phyloP scores from a whole-genome alignment of 23 red algal species.

The Gracilariopsis chorda region DNA sequence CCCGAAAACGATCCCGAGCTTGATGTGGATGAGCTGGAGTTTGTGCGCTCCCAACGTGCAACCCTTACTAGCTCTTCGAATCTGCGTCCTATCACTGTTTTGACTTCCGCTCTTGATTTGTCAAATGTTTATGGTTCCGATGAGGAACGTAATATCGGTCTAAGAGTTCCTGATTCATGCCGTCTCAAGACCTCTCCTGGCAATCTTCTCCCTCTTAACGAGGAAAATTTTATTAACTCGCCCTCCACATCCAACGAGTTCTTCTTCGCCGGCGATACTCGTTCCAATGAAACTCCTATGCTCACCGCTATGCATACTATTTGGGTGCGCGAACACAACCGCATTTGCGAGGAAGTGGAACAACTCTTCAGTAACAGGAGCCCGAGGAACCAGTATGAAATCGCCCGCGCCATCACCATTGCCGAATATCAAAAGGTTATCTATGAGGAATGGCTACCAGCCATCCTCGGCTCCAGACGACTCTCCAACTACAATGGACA shows the following conservation, averaged over 20 bases:
- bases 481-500: constrained; percentile 22
- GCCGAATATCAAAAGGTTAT: constrained; percentile 60
- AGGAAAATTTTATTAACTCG: background rate
- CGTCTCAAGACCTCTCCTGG: constrained; percentile 2
- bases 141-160: background rate
- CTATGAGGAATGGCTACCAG: constrained; percentile 46
- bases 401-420: constrained; percentile 33
- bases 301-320: constrained; percentile 52
- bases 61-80: background rate
- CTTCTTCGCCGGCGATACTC: constrained; percentile 58
- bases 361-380: background rate
- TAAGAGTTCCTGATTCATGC: background rate
- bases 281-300: constrained; percentile 62
- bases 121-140: constrained; percentile 38
- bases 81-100: background rate
- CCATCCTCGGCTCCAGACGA: background rate
- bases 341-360: background rate
- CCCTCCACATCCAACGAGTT: constrained; percentile 28
- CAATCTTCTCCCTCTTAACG: constrained; percentile 41
- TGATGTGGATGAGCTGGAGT: background rate
- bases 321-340: constrained; percentile 73
- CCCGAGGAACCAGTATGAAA: constrained; percentile 18
- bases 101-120: constrained; percentile 12
- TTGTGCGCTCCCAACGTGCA: background rate
- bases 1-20: background rate